Evolutionary conservation across 305 asterid genomes (phyloP).

Genomic region (Fraxinus greggii): DNA sequence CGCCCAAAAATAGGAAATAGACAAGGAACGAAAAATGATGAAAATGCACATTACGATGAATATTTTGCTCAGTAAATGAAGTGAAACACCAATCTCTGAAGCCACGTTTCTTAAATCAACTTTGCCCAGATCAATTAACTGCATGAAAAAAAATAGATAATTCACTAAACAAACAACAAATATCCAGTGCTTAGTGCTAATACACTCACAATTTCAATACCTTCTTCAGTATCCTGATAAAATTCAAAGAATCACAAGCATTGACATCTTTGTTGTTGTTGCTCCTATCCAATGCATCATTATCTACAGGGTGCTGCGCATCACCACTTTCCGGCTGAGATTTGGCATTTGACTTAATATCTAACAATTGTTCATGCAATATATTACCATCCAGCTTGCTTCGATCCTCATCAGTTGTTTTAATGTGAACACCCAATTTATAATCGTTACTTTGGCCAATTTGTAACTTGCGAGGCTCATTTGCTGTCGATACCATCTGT

Average conservation of each 20-base stretch:
- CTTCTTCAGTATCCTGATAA: conserved; percentile 63
- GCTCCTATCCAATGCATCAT: conserved; percentile 36
- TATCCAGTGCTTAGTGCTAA: not conserved
- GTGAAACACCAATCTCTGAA: conserved; percentile 67
- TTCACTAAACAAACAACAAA: conserved; percentile 13
- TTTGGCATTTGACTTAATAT: conserved; percentile 36
- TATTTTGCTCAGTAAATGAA: conserved; percentile 54
- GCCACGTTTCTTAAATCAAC: conserved; percentile 70
- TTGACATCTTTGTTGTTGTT: conserved; percentile 36
- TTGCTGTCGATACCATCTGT: conserved; percentile 18
- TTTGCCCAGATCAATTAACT: conserved; percentile 80
- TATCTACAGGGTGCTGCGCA: conserved; percentile 34
- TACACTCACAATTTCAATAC: conserved; percentile 38
- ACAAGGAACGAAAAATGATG: conserved; percentile 15
- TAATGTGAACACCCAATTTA: conserved; percentile 29
- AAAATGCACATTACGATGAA: conserved; percentile 57
- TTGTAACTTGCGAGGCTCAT: conserved; percentile 32
- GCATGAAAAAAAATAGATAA: conserved; percentile 26
- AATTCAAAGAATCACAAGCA: conserved; percentile 40
- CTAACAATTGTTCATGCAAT: conserved; percentile 37
- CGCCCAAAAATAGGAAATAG: conserved; percentile 18
- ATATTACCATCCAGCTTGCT: conserved; percentile 43
- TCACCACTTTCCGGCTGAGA: conserved; percentile 42
- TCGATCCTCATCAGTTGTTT: conserved; percentile 36
- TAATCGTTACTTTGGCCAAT: conserved; percentile 37